These are phyloP conservation scores for Apiospora malaysiana DNA, from an alignment of 2,329 filamentous ascomycete species.

Conservation along the genomic window DNA sequence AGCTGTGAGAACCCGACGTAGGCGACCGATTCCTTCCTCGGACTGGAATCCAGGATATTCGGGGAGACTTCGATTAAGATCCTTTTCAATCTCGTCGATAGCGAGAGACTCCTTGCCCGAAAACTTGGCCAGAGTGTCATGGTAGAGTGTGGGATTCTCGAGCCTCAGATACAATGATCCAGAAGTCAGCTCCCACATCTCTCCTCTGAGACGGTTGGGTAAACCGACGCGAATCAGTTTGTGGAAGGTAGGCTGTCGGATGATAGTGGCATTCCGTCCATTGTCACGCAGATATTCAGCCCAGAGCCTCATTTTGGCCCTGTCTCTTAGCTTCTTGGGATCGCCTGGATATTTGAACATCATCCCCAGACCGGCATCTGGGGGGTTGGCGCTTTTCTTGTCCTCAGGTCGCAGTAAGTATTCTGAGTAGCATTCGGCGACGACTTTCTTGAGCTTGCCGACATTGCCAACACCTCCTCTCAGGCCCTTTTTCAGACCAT, in stretches of 20 bases:
- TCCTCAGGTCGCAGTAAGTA: conserved; percentile 72
- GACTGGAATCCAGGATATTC: conserved; percentile 98
- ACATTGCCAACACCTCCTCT: conserved; percentile 88
- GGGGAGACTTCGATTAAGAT: conserved; percentile 92
- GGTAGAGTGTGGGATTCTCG: conserved; percentile 82
- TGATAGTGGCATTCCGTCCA: conserved; percentile 87
- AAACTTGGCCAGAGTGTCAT: conserved; percentile 83
- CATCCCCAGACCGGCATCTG: conserved; percentile 94
- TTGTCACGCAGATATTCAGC: conserved; percentile 96
- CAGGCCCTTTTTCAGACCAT: conserved; percentile 89
- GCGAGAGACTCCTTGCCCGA: conserved; percentile 88
- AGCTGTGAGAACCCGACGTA: conserved; percentile 89
- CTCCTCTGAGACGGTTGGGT: conserved; percentile 89
- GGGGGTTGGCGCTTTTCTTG: conserved; percentile 67
- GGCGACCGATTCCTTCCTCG: conserved; percentile 88
- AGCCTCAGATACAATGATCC: conserved; percentile 89
- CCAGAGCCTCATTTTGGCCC: conserved; percentile 98
- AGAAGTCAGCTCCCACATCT: conserved; percentile 95
- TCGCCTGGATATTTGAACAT: conserved; percentile 95
- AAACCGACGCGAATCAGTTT: conserved; percentile 95
- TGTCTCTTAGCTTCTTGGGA: conserved; percentile 88
- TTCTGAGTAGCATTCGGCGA: conserved; percentile 89
- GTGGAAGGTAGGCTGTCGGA: conserved; percentile 96
- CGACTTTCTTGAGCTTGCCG: conserved; percentile 79
- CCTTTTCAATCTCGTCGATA: conserved; percentile 99